Evolutionary conservation across 1,284 basidiomycete genomes (phyloP).

Genomic region (Polyporus tsugae): DNA sequence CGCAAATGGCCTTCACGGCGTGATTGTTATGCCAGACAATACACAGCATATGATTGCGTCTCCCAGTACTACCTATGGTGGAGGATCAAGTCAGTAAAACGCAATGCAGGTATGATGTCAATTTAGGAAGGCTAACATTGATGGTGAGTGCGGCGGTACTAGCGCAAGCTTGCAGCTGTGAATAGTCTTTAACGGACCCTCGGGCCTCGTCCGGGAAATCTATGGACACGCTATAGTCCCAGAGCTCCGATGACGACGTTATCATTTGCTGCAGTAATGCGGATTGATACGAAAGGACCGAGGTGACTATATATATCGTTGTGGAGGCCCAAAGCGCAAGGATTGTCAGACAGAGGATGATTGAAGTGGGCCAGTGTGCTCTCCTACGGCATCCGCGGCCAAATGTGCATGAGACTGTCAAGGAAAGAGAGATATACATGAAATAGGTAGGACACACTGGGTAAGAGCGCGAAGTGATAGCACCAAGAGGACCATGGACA

Average conservation of each 20-base stretch:
- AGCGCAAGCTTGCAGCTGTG: not conserved
- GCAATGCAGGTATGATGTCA: not conserved
- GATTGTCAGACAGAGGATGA: not conserved
- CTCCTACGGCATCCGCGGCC: not conserved
- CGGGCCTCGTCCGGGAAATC: not conserved
- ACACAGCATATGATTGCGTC: slow-evolving; percentile 7
- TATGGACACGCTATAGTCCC: not conserved
- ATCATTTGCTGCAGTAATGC: not conserved
- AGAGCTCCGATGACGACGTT: not conserved
- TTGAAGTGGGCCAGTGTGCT: not conserved
- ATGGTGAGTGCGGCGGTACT: not conserved
- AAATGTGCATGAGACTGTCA: not conserved
- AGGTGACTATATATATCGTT: not conserved
- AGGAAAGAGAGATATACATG: not conserved
- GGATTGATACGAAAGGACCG: not conserved
- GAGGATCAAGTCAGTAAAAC: no score
- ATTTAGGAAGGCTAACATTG: not conserved
- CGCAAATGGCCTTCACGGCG: not conserved
- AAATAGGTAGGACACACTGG: not conserved
- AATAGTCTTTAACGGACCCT: no score
- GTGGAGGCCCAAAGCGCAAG: not conserved
- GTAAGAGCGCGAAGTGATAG: not conserved
- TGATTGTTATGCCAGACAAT: slow-evolving; percentile 4
- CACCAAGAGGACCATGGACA: not conserved
- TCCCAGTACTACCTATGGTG: not conserved